Percentiles rank a stretch among this genome's conserved stretches.
phyloP scores from a whole-genome alignment of 208 protist genomes.

The Histomonas meleagridis region DNA sequence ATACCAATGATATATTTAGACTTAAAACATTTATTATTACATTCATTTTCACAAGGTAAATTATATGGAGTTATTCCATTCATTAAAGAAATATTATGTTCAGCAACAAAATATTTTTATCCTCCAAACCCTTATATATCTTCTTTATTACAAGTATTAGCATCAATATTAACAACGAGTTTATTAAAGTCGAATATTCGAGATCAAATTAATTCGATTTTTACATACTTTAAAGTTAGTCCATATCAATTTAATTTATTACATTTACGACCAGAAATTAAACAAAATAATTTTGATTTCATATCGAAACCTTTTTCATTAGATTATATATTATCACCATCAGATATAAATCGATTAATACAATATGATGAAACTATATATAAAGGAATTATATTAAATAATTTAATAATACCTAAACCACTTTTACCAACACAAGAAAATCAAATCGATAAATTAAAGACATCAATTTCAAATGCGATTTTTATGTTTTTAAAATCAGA shows the following conservation, averaged over 20 bases:
- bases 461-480: neutral
- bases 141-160: neutral
- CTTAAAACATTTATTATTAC: neutral
- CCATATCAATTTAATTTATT: neutral
- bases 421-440: neutral
- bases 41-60: slow-evolving; percentile 23
- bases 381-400: neutral
- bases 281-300: slow-evolving; percentile 6
- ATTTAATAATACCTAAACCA: neutral
- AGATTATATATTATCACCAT: neutral
- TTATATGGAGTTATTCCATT: slow-evolving; percentile 4
- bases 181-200: neutral
- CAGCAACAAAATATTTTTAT: neutral
- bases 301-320: neutral
- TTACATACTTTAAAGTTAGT: neutral
- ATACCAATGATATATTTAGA: neutral
- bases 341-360: neutral
- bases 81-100: neutral
- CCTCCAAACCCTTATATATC: slow-evolving; percentile 9
- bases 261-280: neutral
- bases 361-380: neutral
- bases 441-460: neutral
- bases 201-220: neutral
- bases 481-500: neutral
- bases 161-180: neutral